Conservation (phyloP, 306 rosid genomes). For the Pachyrhizus erosus region DNA sequence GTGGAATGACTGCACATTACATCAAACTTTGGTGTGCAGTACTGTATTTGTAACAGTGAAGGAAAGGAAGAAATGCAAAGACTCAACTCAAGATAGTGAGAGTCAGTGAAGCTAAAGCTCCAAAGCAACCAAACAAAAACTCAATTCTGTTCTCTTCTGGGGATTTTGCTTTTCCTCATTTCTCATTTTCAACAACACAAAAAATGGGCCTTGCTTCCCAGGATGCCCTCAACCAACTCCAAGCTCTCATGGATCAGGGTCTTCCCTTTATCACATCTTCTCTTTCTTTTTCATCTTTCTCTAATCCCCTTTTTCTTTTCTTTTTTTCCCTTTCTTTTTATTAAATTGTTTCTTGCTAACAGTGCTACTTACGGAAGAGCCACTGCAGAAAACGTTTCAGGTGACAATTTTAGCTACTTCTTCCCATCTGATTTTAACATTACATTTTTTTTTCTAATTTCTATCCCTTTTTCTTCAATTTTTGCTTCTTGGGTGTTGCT, state of each 20-base stretch:
- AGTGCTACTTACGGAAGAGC: slow-evolving; percentile 78
- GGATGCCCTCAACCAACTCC: slow-evolving; percentile 72
- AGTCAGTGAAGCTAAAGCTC: slow-evolving; percentile 37
- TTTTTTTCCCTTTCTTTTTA: background rate
- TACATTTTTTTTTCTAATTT: background rate
- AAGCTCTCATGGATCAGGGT: slow-evolving; percentile 84
- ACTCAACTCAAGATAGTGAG: background rate
- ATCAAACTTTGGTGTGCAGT: slow-evolving; percentile 22
- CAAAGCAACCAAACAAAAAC: background rate
- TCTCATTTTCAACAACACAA: slow-evolving; percentile 1
- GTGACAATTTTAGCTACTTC: slow-evolving; percentile 48
- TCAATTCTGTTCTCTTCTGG: background rate
- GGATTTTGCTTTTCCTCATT: background rate
- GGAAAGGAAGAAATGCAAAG: background rate
- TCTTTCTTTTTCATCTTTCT: slow-evolving; percentile 24
- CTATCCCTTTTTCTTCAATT: background rate
- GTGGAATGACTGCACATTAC: background rate
- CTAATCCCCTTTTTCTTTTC: background rate
- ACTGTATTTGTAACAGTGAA: slow-evolving; percentile 16
- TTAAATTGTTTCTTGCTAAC: slow-evolving; percentile 17
- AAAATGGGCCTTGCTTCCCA: slow-evolving; percentile 74
- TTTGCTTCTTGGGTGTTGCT: slow-evolving; percentile 1
- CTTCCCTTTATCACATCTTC: slow-evolving; percentile 28
- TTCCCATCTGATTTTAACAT: slow-evolving; percentile 43
- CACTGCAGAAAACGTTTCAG: slow-evolving; percentile 79